Conservation (phyloP, 139 green algal species). For the Chlorella sp. region DNA sequence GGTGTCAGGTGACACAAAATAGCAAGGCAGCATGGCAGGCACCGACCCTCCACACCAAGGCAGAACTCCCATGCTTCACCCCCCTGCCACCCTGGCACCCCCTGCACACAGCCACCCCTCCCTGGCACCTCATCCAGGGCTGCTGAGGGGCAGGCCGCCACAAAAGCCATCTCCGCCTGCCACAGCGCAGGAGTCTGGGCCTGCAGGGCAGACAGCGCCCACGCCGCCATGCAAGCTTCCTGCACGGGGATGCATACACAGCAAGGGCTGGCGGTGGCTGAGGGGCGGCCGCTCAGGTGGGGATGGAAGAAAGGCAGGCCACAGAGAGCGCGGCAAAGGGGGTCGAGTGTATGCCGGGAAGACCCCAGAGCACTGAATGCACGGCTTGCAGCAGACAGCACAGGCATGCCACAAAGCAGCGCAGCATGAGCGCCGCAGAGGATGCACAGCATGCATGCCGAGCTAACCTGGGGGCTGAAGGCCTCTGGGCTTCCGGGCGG, state of each 20-base stretch:
- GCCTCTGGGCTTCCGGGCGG: background rate
- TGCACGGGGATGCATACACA: background rate
- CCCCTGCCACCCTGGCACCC: background rate
- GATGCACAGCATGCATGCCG: too few relatives aligned
- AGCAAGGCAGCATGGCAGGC: too few relatives aligned
- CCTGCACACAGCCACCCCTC: background rate
- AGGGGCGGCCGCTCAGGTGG: background rate
- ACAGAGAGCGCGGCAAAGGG: background rate
- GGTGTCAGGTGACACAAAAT: background rate
- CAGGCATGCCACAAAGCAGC: too few relatives aligned
- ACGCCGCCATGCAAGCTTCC: conserved; percentile 43
- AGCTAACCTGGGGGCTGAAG: conserved; percentile 21
- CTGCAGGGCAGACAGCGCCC: conserved; percentile 41
- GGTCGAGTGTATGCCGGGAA: too few relatives aligned
- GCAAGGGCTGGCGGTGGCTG: background rate
- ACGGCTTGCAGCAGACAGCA: too few relatives aligned
- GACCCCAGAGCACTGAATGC: too few relatives aligned
- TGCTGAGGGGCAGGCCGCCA: background rate
- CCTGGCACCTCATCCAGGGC: conserved; percentile 39
- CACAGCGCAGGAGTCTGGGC: conserved; percentile 41
- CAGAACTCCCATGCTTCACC: background rate
- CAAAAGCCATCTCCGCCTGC: conserved; percentile 18
- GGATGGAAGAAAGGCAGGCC: too few relatives aligned
- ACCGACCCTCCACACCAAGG: too few relatives aligned
- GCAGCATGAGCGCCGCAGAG: too few relatives aligned